Conservation (phyloP, 2,329 filamentous ascomycete genomes). For the Colletotrichum scovillei region DNA sequence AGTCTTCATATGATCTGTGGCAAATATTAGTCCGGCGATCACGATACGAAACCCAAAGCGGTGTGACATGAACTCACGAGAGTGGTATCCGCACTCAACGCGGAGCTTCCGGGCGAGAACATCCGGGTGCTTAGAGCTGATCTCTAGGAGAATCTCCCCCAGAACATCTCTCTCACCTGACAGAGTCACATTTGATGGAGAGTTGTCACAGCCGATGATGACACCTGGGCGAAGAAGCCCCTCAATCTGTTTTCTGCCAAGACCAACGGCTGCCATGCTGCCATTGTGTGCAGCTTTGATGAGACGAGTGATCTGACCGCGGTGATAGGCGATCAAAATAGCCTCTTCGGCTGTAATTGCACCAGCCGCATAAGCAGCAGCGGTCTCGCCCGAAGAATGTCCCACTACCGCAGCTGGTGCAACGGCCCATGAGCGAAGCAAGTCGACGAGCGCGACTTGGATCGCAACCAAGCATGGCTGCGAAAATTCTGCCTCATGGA, state of each 20-base stretch:
- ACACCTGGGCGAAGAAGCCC: slow-evolving; percentile 45
- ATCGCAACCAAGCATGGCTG: slow-evolving; percentile 58
- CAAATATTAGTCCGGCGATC: background rate
- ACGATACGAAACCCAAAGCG: background rate
- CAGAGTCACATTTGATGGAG: slow-evolving; percentile 61
- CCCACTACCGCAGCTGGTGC: slow-evolving; percentile 46
- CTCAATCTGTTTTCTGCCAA: slow-evolving; percentile 43
- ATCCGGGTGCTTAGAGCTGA: slow-evolving; percentile 40
- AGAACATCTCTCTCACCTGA: slow-evolving; percentile 44
- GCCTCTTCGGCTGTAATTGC: slow-evolving; percentile 44
- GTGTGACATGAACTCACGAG: slow-evolving; percentile 38
- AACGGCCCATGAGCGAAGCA: slow-evolving; percentile 46
- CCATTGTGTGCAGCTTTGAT: slow-evolving; percentile 45
- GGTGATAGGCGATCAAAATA: slow-evolving; percentile 48
- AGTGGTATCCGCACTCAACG: slow-evolving; percentile 66
- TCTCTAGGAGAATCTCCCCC: slow-evolving; percentile 42
- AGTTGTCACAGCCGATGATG: slow-evolving; percentile 60
- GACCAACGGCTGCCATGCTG: slow-evolving; percentile 67
- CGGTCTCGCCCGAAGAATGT: slow-evolving; percentile 55
- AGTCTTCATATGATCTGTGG: slow-evolving; percentile 26
- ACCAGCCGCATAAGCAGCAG: slow-evolving; percentile 50
- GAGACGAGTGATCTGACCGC: slow-evolving; percentile 43
- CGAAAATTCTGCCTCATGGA: slow-evolving; percentile 50
- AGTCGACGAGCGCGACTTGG: slow-evolving; percentile 58
- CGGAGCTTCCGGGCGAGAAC: slow-evolving; percentile 60